Base-by-base conservation (phyloP, 495 filamentous ascomycete genomes). In the Tuber magnatum region DNA sequence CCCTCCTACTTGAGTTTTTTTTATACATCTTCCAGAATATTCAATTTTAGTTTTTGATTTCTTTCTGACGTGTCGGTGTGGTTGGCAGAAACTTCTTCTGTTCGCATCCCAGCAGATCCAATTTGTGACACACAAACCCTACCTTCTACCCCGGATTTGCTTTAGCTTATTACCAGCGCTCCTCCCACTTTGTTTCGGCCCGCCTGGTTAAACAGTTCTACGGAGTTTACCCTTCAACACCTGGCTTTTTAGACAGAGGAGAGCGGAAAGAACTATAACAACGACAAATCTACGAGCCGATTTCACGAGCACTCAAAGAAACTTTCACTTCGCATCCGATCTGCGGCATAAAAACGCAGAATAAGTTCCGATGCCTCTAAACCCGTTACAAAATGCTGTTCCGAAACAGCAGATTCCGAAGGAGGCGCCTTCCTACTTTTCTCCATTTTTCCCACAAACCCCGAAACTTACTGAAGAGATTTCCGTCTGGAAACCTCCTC, bases 341-440 rank as follows among this genome's bases (percentile, higher is more conserved):
- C 56, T 35, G 4, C 56, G 1, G 14, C 28, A 65, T 35, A 35
- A 28, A 35, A 65, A 65, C 56, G 28, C 32, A 14, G 12, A 35
- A 65, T 18, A 28, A 18, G 32, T 65, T 28, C 28, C 61, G 42
- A 79, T 79, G 77, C 39, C 76, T 46, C 80, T 82, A 28, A 79
- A 82, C 71, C 80, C 80, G 3, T 73, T 82, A 20, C 80, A 82
- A 43, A 82, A 82, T 44, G 80, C 80, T 69, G 51, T 72, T 32
- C 80, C 80, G 28, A 71, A 69, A 46, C 80, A 81, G 68, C 80
- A 79, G 76, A 82, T 82, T n/a, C 80, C 80, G 14, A 81, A 81
- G 18, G 80, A 79, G 38, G 80, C 80, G 2, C 80, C 80, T 42
- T 76, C 76, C 22, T 82, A 77, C 75, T 82, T 82, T 42, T 75